Percentiles rank a stretch among this genome's conserved stretches.
These are phyloP conservation scores for Pseudogymnoascus sp. DNA, from an alignment of 2,329 filamentous ascomycete species.

Conservation along the genomic window DNA sequence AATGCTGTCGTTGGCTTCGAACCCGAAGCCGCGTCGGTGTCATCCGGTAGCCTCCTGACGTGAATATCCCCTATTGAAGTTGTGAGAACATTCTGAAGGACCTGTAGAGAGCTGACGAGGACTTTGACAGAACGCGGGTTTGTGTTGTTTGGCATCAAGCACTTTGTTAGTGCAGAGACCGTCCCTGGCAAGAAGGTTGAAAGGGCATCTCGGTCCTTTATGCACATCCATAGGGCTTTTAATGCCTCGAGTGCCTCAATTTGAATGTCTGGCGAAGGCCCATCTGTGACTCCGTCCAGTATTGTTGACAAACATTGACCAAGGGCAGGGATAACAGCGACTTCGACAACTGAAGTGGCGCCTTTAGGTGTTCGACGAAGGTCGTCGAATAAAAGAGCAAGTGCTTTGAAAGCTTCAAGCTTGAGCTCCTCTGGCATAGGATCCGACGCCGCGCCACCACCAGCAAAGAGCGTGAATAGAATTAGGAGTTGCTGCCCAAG, in stretches of 20 bases:
- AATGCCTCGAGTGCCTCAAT: slow-evolving; percentile 60
- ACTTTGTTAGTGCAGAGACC: slow-evolving; percentile 69
- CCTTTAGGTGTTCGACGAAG: slow-evolving; percentile 43
- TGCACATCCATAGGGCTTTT: slow-evolving; percentile 49
- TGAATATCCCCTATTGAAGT: slow-evolving; percentile 51
- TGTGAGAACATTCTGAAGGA: slow-evolving; percentile 47
- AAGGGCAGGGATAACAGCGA: slow-evolving; percentile 63
- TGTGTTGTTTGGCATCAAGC: slow-evolving; percentile 58
- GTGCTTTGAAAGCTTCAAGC: slow-evolving; percentile 60
- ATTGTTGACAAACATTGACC: slow-evolving; percentile 77
- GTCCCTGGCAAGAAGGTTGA: slow-evolving; percentile 84
- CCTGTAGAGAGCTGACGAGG: slow-evolving; percentile 52
- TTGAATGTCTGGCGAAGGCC: slow-evolving; percentile 59
- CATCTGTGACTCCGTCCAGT: slow-evolving; percentile 62
- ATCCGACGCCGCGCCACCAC: slow-evolving; percentile 49
- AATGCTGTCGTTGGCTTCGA: slow-evolving; percentile 26
- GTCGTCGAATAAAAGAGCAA: slow-evolving; percentile 57
- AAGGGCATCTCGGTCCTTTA: slow-evolving; percentile 66
- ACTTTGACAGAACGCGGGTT: slow-evolving; percentile 54
- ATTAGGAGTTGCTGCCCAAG: slow-evolving; percentile 80
- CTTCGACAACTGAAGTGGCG: slow-evolving; percentile 43
- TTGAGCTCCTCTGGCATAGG: slow-evolving; percentile 64
- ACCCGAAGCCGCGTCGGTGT: slow-evolving; percentile 15
- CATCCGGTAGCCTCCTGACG: slow-evolving; percentile 36
- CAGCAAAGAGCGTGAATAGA: slow-evolving; percentile 72